Base-by-base conservation (phyloP, 192 early-diverging fungal species). In the Gigaspora rosea region DNA sequence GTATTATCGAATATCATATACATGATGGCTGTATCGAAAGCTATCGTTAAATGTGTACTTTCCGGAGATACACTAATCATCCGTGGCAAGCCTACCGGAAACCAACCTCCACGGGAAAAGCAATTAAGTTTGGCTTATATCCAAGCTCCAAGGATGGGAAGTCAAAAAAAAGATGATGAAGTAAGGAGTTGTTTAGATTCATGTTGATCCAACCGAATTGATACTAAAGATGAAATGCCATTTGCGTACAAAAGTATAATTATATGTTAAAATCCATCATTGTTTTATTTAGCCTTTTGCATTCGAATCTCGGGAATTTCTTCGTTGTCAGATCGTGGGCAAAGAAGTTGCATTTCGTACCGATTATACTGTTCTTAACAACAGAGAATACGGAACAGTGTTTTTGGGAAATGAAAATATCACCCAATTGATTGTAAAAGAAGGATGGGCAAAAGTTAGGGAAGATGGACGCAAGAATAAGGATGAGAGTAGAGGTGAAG, bases 41-140 rank as follows among this genome's bases (percentile, higher is more conserved):
- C 93, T 71, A 82, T 90, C 8, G 93, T 96, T 78, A 98, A 98
- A 82, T 91, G 86, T 47, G 93, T 95, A 20, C 86, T 98, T 65
- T 96, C 94, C 11, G 96, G 96, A 67, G 96, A 98, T 88, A 93
- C 93, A 67, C 86, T 99, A 51, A 88, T 97, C 65, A 88, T 99
- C 32, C 90, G 93, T 54, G 95, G 94, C 51, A 91, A 88, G 62
- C 93, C 93, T 41, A 82, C 86, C 66, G 84, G 86, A 35, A 89
- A 89, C 71, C 93, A 92, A 27, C 95, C 96, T 33, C 95, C 96
- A 51, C 86, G 93, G 1, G 97, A 97, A 80, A 89, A 91, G 58
- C 85, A 92, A n/a, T 80, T 99, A 15, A 92, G 91, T 47, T 87
- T 98, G 13, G 87, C 92, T 57, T 91, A 91, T 81, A 87, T 97